These are phyloP conservation scores for Calocera cornea DNA, from an alignment of 768 basidiomycete genomes.

Conservation along the genomic window DNA sequence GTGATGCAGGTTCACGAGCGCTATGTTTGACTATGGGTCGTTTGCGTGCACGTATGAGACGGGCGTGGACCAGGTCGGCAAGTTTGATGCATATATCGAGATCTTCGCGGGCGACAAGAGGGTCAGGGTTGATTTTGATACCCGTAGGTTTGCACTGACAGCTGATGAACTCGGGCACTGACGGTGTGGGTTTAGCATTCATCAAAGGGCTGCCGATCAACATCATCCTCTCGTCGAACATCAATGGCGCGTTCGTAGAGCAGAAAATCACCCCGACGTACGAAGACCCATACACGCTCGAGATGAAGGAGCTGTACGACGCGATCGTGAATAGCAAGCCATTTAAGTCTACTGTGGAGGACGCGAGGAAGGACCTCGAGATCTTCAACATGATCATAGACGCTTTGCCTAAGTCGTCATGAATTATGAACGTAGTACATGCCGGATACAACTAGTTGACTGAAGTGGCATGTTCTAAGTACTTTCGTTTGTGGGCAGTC, in stretches of 20 bases:
- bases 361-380: constrained; percentile 19
- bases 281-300: constrained; percentile 21
- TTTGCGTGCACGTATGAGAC: constrained; percentile 22
- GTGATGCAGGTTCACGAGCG: constrained; percentile 11
- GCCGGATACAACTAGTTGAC: neutral
- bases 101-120: constrained; percentile 19
- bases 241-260: constrained; percentile 16
- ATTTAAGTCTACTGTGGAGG: constrained; percentile 17
- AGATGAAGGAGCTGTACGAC: constrained; percentile 16
- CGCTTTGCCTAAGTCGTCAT: constrained; percentile 12
- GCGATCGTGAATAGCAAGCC: constrained; percentile 15
- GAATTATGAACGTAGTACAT: neutral
- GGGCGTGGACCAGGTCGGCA: constrained; percentile 15
- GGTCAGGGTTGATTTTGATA: constrained; percentile 17
- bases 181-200: constrained; percentile 14
- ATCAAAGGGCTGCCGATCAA: constrained; percentile 23
- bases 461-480: neutral
- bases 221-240: constrained; percentile 13
- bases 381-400: constrained; percentile 21
- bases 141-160: constrained; percentile 8
- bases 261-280: constrained; percentile 18
- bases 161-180: neutral
- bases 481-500: neutral
- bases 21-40: constrained; percentile 14
- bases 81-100: constrained; percentile 24